Evolutionary conservation across 352 stramenopile species (phyloP).

Genomic region (Phytophthora sojae): DNA sequence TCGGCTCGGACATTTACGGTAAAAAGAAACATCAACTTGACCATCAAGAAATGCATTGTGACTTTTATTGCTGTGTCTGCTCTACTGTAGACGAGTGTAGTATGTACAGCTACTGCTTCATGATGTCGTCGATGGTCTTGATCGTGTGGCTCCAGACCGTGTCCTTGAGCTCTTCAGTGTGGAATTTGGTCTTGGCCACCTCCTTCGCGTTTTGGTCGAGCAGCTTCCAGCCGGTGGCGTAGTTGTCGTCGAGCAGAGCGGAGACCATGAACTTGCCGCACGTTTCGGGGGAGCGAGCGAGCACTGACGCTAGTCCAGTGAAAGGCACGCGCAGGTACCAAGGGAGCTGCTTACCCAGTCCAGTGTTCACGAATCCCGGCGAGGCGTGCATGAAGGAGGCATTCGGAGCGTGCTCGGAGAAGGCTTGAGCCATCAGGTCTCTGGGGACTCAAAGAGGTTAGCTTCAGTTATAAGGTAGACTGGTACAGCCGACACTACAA

Average conservation of each 20-base stretch:
- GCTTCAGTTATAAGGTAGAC: not conserved
- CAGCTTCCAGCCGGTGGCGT: conserved; percentile 28
- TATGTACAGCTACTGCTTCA: conserved; percentile 16
- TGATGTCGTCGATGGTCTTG: conserved; percentile 24
- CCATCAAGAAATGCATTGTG: not conserved
- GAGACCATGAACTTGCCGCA: conserved; percentile 30
- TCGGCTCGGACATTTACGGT: not conserved
- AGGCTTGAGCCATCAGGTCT: conserved; percentile 34
- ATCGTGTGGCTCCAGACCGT: conserved; percentile 30
- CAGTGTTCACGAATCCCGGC: conserved; percentile 30
- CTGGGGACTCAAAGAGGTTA: not conserved
- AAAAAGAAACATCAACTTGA: not conserved
- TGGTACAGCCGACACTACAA: not conserved
- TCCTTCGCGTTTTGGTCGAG: conserved; percentile 25
- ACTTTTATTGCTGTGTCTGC: too few relatives aligned
- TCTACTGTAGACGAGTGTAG: too few relatives aligned
- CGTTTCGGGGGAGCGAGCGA: conserved; percentile 21
- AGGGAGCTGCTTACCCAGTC: conserved; percentile 10
- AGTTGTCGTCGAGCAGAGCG: conserved; percentile 30
- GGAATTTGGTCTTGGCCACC: conserved; percentile 25
- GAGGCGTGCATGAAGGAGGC: conserved; percentile 33
- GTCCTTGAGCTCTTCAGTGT: conserved; percentile 33
- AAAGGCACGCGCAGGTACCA: conserved; percentile 16
- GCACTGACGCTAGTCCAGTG: conserved; percentile 15
- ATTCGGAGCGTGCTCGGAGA: conserved; percentile 24